These are phyloP conservation scores for Ogataea methanolica DNA, from an alignment of 805 yeast species.

Conservation along the genomic window DNA sequence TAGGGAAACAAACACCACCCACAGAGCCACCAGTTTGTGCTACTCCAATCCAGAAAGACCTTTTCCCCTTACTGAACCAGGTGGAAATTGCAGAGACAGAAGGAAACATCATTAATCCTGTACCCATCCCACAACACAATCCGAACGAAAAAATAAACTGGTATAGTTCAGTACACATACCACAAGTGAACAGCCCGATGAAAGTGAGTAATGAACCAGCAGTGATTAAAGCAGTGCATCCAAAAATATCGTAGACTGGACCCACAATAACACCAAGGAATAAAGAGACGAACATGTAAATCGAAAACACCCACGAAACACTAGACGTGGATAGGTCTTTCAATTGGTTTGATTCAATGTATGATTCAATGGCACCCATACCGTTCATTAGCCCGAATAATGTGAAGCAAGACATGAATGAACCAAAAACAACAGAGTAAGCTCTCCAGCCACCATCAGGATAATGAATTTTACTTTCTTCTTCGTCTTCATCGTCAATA, in stretches of 20 bases:
- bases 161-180: constrained; percentile 36
- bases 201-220: constrained; percentile 38
- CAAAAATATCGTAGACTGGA: constrained; percentile 51
- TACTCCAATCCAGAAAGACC: constrained; percentile 33
- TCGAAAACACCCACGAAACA: constrained; percentile 63
- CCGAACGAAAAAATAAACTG: constrained; percentile 40
- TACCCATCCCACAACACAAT: constrained; percentile 36
- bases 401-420: constrained; percentile 51
- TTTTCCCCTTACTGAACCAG: constrained; percentile 35
- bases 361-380: constrained; percentile 59
- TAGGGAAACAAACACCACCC: constrained; percentile 61
- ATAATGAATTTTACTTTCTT: constrained; percentile 21
- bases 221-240: constrained; percentile 39
- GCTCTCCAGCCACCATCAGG: constrained; percentile 64
- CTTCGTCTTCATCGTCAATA: constrained; percentile 11
- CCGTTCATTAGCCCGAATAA: constrained; percentile 55
- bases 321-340: constrained; percentile 39
- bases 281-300: constrained; percentile 46
- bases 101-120: constrained; percentile 41
- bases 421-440: constrained; percentile 52
- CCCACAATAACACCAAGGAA: constrained; percentile 50
- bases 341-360: constrained; percentile 52
- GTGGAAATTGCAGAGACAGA: constrained; percentile 40
- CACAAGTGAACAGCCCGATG: constrained; percentile 49
- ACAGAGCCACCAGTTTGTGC: constrained; percentile 54